phyloP scores from a whole-genome alignment of 352 stramenopile species.

The Blastocystis sp. region DNA sequence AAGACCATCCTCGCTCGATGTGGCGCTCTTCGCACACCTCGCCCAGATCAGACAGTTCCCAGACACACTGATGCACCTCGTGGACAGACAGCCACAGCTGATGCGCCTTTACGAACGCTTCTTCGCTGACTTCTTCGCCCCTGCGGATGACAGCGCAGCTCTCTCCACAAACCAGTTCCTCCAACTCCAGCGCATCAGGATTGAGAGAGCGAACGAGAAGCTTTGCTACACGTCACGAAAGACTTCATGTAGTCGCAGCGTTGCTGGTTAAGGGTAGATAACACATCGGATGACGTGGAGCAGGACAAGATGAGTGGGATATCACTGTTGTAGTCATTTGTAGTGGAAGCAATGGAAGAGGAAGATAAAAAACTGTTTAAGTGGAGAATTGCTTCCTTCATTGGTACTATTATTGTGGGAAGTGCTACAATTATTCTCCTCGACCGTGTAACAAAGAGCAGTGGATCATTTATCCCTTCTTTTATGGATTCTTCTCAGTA shows the following conservation, averaged over 20 bases:
- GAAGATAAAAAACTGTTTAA: neutral
- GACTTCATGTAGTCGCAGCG: neutral
- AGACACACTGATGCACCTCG: neutral
- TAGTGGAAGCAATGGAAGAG: conserved; percentile 12
- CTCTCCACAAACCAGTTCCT: neutral
- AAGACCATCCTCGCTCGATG: conserved; percentile 4
- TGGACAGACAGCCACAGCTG: neutral
- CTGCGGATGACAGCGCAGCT: neutral
- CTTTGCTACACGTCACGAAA: conserved; percentile 24
- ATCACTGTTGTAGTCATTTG: neutral
- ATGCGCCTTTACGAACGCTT: neutral
- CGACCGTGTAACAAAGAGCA: too few species aligned
- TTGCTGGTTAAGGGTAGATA: neutral
- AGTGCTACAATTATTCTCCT: neutral
- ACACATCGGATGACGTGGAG: neutral
- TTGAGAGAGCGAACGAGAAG: neutral
- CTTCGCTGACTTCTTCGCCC: neutral
- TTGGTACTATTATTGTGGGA: neutral
- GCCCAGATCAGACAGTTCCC: neutral
- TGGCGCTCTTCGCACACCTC: conserved; percentile 16
- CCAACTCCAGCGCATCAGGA: neutral
- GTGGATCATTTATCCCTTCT: neutral
- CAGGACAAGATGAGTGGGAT: neutral
- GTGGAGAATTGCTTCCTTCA: neutral
- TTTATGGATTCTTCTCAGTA: neutral